A percentile compares a stretch with the other conserved stretches of the same genome.
These are phyloP conservation scores for Rhodamnia argentea DNA, from an alignment of 345 rosid species.

Conservation along the genomic window DNA sequence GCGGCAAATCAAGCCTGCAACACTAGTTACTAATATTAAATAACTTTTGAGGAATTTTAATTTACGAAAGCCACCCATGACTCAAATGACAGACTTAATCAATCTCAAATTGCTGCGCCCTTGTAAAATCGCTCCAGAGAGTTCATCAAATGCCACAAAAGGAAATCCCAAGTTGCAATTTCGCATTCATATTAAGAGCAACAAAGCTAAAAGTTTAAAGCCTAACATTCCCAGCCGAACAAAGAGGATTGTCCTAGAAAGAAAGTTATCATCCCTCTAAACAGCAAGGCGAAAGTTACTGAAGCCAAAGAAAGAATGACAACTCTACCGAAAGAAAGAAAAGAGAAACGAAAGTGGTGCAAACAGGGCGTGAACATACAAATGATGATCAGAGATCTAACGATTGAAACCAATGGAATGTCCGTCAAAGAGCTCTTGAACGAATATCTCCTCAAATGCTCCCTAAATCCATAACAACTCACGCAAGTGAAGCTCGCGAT, in stretches of 20 bases:
- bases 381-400: slow-evolving; percentile 71
- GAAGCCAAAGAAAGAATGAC: background rate
- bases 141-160: background rate
- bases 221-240: background rate
- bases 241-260: background rate
- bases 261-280: background rate
- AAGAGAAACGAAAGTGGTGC: background rate
- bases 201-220: background rate
- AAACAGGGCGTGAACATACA: slow-evolving; percentile 26
- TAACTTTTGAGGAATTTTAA: background rate
- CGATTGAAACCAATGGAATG: slow-evolving; percentile 69
- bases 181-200: background rate
- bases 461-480: slow-evolving; percentile 50
- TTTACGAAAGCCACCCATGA: background rate
- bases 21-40: background rate
- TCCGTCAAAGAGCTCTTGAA: slow-evolving; percentile 77
- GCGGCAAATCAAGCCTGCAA: background rate
- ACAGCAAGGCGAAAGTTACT: background rate
- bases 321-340: background rate
- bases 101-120: background rate
- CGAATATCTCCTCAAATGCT: slow-evolving; percentile 49
- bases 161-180: background rate
- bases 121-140: background rate
- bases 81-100: background rate
- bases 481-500: slow-evolving; percentile 73